Evolutionary conservation across 345 rosid genomes (phyloP).

Genomic region (Gossypium longicalyx): DNA sequence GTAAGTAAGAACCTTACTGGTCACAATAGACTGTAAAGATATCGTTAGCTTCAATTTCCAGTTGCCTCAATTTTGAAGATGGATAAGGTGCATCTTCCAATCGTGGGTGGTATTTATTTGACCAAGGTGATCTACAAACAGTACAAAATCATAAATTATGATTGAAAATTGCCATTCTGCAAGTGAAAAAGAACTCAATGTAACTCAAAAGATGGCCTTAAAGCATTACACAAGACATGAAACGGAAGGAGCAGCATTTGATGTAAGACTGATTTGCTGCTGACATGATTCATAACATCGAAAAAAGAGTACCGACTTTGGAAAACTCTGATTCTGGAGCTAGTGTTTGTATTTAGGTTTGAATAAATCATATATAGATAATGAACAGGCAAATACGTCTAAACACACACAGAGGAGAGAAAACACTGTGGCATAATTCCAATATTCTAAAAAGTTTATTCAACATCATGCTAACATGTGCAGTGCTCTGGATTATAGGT

Average conservation of each 20-base stretch:
- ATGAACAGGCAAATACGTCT: background rate
- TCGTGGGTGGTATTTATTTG: constrained; percentile 73
- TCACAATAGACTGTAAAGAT: constrained; percentile 86
- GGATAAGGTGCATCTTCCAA: constrained; percentile 82
- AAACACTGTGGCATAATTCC: background rate
- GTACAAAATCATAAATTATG: background rate
- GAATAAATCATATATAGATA: background rate
- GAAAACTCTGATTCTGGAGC: background rate
- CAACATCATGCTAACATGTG: background rate
- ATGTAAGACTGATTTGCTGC: background rate
- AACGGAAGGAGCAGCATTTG: background rate
- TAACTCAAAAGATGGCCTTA: constrained; percentile 2
- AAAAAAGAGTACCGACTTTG: background rate
- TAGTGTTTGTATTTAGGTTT: background rate
- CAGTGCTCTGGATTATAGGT: background rate
- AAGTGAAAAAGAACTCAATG: background rate
- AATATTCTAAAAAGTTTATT: background rate
- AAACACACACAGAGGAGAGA: background rate
- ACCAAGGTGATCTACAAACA: constrained; percentile 84
- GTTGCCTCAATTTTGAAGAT: constrained; percentile 71
- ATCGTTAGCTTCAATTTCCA: constrained; percentile 89
- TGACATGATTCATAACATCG: background rate
- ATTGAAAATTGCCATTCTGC: background rate
- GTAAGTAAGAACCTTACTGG: constrained; percentile 98
- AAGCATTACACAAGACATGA: background rate